phyloP scores from a whole-genome alignment of 805 yeast species.

The Wickerhamiella azyma region DNA sequence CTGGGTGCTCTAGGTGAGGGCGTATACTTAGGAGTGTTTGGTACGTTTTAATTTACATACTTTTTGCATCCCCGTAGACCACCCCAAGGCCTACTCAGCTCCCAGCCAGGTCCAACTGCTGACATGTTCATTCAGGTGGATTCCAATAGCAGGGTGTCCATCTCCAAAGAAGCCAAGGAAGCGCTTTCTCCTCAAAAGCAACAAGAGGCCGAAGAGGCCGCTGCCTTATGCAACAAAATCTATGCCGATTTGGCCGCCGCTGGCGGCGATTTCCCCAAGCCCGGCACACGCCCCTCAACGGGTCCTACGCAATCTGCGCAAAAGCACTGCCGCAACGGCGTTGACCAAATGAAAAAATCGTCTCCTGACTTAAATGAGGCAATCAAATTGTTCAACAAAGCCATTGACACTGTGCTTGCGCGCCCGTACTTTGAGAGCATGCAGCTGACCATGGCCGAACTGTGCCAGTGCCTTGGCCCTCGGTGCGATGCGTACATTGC shows the following conservation, averaged over 20 bases:
- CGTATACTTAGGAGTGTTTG: too few relatives aligned
- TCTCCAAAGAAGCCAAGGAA: background rate
- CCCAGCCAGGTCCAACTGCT: too few relatives aligned
- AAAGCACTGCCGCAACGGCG: constrained; percentile 26
- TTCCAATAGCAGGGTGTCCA: constrained; percentile 1
- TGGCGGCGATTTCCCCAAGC: constrained; percentile 27
- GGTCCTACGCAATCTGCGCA: constrained; percentile 22
- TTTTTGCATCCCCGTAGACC: too few relatives aligned
- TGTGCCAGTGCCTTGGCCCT: constrained; percentile 22
- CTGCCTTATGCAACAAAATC: constrained; percentile 23
- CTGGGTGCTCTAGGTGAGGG: too few relatives aligned
- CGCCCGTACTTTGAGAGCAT: constrained; percentile 31
- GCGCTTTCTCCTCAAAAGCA: constrained; percentile 9
- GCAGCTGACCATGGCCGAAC: constrained; percentile 25
- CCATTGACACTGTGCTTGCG: constrained; percentile 28
- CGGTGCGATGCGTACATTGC: constrained; percentile 30
- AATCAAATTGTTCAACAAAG: constrained; percentile 24
- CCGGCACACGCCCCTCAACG: constrained; percentile 20
- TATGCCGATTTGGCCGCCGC: constrained; percentile 21
- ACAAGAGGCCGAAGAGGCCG: constrained; percentile 16
- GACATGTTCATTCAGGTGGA: constrained; percentile 1
- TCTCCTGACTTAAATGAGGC: constrained; percentile 24
- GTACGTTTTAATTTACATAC: too few relatives aligned
- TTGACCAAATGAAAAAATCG: constrained; percentile 19
- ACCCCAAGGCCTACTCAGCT: too few relatives aligned